Evolutionary conservation across 1,284 basidiomycete species (phyloP).

Genomic region (Melampsora larici-populina): DNA sequence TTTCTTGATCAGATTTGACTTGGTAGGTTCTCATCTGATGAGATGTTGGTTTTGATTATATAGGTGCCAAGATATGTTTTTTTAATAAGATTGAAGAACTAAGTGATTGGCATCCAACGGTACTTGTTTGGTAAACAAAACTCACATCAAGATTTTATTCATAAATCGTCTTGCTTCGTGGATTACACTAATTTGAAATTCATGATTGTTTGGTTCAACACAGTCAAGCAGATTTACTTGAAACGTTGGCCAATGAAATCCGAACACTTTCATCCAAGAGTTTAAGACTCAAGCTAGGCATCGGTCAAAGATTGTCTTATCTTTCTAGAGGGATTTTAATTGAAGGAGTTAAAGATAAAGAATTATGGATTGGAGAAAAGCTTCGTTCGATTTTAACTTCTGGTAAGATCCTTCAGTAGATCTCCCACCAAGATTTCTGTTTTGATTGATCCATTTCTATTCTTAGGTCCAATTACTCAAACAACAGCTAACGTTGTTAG

Average conservation of each 20-base stretch:
- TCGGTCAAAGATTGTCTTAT: neutral
- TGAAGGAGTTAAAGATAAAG: neutral
- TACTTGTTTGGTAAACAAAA: conserved; percentile 19
- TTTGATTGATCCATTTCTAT: neutral
- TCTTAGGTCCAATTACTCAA: conserved; percentile 17
- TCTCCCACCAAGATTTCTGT: neutral
- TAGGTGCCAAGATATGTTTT: conserved; percentile 27
- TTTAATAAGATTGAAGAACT: conserved; percentile 24
- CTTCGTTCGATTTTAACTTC: conserved; percentile 21
- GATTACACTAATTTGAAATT: neutral
- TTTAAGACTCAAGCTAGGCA: neutral
- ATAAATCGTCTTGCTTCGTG: neutral
- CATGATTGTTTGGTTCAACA: neutral
- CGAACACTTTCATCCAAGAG: neutral
- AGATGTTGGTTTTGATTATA: neutral
- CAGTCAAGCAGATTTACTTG: no score
- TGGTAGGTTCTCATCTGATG: no score
- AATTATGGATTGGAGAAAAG: conserved; percentile 15
- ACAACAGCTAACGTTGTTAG: conserved; percentile 6
- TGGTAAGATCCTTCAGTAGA: neutral
- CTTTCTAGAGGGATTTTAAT: conserved; percentile 1
- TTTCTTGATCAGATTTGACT: no score
- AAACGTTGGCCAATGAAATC: conserved; percentile 5
- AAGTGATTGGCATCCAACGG: conserved; percentile 29
- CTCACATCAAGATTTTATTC: neutral